Conservation (phyloP, 2,329 filamentous ascomycete genomes). For the Pseudocercospora musae region DNA sequence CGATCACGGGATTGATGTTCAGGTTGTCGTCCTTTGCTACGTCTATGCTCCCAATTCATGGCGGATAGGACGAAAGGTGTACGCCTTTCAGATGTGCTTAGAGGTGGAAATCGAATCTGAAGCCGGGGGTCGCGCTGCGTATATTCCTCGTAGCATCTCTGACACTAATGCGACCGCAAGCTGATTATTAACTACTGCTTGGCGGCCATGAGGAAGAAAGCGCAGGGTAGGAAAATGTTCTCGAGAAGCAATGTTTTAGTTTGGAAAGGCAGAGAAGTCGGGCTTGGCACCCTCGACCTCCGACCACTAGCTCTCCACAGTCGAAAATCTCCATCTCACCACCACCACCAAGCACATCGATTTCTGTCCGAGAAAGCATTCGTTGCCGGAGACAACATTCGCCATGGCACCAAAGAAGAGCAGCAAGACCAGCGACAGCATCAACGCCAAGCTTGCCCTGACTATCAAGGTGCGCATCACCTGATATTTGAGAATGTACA, state of each 20-base stretch:
- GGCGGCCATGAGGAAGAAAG: no score
- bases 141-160: no score
- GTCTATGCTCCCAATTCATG: no score
- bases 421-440: constrained; percentile 83
- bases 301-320: not conserved
- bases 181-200: no score
- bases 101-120: no score
- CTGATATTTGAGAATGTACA: not conserved
- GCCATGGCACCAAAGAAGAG: constrained; percentile 72
- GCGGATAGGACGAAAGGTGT: no score
- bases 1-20: no score
- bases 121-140: no score
- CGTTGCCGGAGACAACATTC: constrained; percentile 32
- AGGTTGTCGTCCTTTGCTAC: no score
- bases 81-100: no score
- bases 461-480: constrained; percentile 34
- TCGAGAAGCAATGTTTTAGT: not conserved
- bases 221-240: not conserved
- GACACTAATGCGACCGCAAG: no score
- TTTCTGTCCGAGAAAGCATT: constrained; percentile 1
- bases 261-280: not conserved
- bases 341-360: not conserved
- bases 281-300: not conserved
- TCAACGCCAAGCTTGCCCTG: constrained; percentile 64
- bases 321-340: not conserved